These are phyloP conservation scores for Papiliotrema fonsecae DNA, from an alignment of 1,284 basidiomycete genomes.

Conservation along the genomic window DNA sequence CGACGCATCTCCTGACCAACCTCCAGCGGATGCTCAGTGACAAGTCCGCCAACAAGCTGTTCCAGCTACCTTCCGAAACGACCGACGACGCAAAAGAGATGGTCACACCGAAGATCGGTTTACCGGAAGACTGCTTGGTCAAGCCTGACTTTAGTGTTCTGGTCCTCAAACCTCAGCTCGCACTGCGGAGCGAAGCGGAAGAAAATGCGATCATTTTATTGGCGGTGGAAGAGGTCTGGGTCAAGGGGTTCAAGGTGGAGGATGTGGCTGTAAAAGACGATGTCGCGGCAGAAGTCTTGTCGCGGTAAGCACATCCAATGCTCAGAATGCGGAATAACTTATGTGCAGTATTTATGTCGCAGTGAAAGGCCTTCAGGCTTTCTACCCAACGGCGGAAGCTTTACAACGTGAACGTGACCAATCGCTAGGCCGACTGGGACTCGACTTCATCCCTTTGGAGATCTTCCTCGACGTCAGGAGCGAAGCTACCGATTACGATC, in stretches of 20 bases:
- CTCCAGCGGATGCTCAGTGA: conserved; percentile 21
- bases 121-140: conserved; percentile 45
- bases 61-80: conserved; percentile 17
- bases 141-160: conserved; percentile 71
- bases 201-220: conserved; percentile 67
- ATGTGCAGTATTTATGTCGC: conserved; percentile 64
- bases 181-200: conserved; percentile 64
- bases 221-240: conserved; percentile 73
- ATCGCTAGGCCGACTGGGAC: conserved; percentile 30
- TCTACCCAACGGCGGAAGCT: conserved; percentile 60
- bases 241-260: conserved; percentile 76
- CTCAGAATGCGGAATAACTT: conserved; percentile 3
- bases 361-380: conserved; percentile 78
- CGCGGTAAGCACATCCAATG: conserved; percentile 55
- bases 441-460: conserved; percentile 72
- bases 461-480: conserved; percentile 78
- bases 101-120: conserved; percentile 20
- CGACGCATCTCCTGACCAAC: conserved; percentile 11
- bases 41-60: conserved; percentile 9
- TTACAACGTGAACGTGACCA: conserved; percentile 23
- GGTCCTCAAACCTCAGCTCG: conserved; percentile 85
- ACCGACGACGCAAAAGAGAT: conserved; percentile 11
- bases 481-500: conserved; percentile 77
- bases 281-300: conserved; percentile 78
- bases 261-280: conserved; percentile 76